phyloP scores from a whole-genome alignment of 1,284 basidiomycete genomes.

The Boletus sp. region DNA sequence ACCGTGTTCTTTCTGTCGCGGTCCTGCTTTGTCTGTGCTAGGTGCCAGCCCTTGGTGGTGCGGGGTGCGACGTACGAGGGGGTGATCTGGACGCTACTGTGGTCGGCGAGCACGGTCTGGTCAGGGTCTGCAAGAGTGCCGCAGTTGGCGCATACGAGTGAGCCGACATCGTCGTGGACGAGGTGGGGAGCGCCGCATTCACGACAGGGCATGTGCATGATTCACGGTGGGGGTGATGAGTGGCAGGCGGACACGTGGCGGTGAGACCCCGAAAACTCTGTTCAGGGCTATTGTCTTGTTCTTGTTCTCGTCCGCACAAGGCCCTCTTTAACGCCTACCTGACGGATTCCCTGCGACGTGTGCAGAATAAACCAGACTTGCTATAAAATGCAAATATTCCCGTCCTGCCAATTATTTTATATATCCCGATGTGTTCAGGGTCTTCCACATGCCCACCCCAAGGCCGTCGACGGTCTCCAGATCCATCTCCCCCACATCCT shows the following conservation, averaged over 20 bases:
- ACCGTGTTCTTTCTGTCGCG: slow-evolving; percentile 58
- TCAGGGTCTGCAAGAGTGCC: slow-evolving; percentile 61
- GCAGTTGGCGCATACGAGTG: slow-evolving; percentile 59
- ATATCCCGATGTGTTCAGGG: slow-evolving; percentile 10
- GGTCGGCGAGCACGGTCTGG: slow-evolving; percentile 52
- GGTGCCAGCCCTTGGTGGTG: slow-evolving; percentile 47
- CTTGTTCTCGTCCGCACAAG: too few species aligned
- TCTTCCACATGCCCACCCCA: too few species aligned
- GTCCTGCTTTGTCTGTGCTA: slow-evolving; percentile 58
- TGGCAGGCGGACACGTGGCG: too few species aligned
- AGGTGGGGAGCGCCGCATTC: slow-evolving; percentile 51
- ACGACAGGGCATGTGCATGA: slow-evolving; percentile 40
- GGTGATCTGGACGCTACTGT: slow-evolving; percentile 36
- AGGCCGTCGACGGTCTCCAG: too few species aligned
- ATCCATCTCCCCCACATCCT: too few species aligned
- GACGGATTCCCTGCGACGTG: too few species aligned
- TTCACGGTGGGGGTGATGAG: too few species aligned
- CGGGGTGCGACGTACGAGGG: slow-evolving; percentile 31
- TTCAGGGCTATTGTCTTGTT: neutral
- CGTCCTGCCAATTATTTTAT: too few species aligned
- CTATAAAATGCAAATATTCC: too few species aligned
- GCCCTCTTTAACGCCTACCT: neutral
- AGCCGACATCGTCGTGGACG: slow-evolving; percentile 54
- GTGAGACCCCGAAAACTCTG: slow-evolving; percentile 32
- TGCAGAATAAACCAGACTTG: too few species aligned